Evolutionary conservation across 345 rosid species (phyloP).

Genomic region (Nasturtium officinale): DNA sequence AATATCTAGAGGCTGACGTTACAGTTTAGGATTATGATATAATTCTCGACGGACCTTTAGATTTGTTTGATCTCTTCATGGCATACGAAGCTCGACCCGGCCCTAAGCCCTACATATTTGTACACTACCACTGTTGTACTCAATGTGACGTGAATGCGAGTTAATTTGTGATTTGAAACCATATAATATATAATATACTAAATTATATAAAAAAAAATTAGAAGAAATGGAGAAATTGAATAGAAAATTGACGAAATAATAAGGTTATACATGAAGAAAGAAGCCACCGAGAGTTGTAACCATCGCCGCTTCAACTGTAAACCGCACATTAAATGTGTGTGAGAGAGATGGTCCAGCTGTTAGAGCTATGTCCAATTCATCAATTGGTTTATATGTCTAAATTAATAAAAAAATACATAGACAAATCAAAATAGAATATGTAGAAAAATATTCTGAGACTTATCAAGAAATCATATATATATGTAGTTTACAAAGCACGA

Average conservation of each 20-base stretch:
- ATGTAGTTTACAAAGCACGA: neutral
- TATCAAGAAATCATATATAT: neutral
- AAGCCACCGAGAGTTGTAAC: conserved; percentile 38
- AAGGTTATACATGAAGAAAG: conserved; percentile 10
- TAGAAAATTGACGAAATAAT: conserved; percentile 3
- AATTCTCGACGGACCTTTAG: neutral
- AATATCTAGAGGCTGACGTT: conserved; percentile 1
- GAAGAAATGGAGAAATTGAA: conserved; percentile 32
- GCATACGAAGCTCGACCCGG: conserved; percentile 10
- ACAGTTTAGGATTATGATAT: neutral
- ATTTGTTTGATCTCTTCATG: conserved; percentile 5
- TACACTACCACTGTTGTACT: conserved; percentile 27
- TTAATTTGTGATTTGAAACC: conserved; percentile 11
- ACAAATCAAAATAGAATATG: neutral
- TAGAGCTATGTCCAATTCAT: conserved; percentile 29
- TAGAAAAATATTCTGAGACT: neutral
- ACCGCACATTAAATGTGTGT: conserved; percentile 40
- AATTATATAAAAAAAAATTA: neutral
- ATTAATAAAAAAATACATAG: neutral
- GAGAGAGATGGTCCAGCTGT: conserved; percentile 38
- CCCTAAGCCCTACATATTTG: neutral
- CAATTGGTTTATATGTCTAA: conserved; percentile 12
- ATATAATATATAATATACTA: neutral
- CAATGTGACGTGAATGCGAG: conserved; percentile 23
- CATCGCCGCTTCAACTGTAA: conserved; percentile 46